Percentiles rank a stretch among this genome's conserved stretches.
Evolutionary conservation across 1,284 basidiomycete species (phyloP).

Genomic region (Trichosporon sp.): DNA sequence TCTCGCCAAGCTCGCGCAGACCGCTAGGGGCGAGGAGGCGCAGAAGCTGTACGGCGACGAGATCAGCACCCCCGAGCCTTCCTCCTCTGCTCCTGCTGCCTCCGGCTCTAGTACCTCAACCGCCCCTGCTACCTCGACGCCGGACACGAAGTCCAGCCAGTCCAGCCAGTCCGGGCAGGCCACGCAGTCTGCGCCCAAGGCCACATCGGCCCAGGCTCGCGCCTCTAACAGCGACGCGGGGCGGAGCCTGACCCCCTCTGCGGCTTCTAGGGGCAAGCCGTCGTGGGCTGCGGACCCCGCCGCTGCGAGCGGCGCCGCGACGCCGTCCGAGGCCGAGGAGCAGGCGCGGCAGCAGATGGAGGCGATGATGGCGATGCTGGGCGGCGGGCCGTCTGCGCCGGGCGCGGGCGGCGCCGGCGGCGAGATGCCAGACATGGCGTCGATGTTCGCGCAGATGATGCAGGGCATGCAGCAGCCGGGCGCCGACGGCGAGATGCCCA

Average conservation of each 20-base stretch:
- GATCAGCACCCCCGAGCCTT: background rate
- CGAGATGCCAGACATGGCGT: slow-evolving; percentile 32
- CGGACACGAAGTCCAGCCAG: slow-evolving; percentile 5
- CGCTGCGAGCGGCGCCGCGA: background rate
- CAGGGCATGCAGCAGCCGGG: slow-evolving; percentile 29
- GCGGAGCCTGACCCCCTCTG: background rate
- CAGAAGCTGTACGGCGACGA: slow-evolving; percentile 42
- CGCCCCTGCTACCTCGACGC: background rate
- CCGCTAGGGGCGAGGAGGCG: slow-evolving; percentile 47
- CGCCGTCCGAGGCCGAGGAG: background rate
- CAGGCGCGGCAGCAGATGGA: slow-evolving; percentile 36
- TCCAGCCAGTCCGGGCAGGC: too few relatives aligned
- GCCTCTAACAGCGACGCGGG: background rate
- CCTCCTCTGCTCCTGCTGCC: background rate
- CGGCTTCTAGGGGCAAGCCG: background rate
- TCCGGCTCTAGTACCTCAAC: background rate
- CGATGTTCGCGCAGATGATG: slow-evolving; percentile 30
- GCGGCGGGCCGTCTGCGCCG: slow-evolving; percentile 17
- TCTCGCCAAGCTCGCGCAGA: slow-evolving; percentile 45
- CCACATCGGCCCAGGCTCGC: background rate
- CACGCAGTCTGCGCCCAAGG: background rate
- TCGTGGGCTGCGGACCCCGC: slow-evolving; percentile 1
- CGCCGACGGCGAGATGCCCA: slow-evolving; percentile 20
- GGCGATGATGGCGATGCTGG: slow-evolving; percentile 41
- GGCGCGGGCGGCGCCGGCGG: slow-evolving; percentile 15